Conservation (phyloP, 495 filamentous ascomycete genomes). For the Podospora australis region DNA sequence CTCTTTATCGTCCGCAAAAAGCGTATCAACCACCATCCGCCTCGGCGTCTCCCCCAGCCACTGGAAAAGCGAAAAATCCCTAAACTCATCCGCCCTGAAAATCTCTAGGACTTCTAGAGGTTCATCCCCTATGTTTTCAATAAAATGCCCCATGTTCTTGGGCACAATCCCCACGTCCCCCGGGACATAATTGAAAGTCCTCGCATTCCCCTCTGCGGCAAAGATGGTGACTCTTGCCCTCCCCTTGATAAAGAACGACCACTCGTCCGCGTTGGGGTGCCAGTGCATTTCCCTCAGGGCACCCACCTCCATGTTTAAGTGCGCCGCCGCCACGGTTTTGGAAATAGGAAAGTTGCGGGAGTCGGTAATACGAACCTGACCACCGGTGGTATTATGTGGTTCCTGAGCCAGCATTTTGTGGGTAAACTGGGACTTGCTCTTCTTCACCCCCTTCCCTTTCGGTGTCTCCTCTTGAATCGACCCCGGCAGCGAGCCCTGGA, state of each 20-base stretch:
- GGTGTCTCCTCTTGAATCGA: conserved; percentile 40
- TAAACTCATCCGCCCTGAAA: conserved; percentile 51
- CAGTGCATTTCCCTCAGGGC: conserved; percentile 56
- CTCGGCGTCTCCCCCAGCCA: conserved; percentile 63
- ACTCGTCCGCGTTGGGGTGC: conserved; percentile 53
- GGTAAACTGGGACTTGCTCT: conserved; percentile 53
- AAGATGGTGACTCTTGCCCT: conserved; percentile 49
- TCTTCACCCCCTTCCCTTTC: conserved; percentile 44
- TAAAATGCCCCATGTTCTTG: conserved; percentile 55
- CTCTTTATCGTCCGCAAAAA: conserved; percentile 50
- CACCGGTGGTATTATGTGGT: conserved; percentile 48
- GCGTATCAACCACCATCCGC: conserved; percentile 53
- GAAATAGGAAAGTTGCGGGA: conserved; percentile 61
- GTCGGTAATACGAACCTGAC: conserved; percentile 56
- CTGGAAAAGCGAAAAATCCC: conserved; percentile 61
- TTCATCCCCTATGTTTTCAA: conserved; percentile 56
- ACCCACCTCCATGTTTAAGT: conserved; percentile 50
- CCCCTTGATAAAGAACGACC: conserved; percentile 48
- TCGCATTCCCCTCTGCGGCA: conserved; percentile 40
- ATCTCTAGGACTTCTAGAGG: conserved; percentile 56
- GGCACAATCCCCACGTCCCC: conserved; percentile 59
- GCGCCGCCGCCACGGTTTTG: conserved; percentile 57
- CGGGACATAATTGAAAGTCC: conserved; percentile 40
- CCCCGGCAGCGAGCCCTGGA: conserved; percentile 50
- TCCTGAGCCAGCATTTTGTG: conserved; percentile 56